Evolutionary conservation across 2,329 filamentous ascomycete genomes (phyloP).

Genomic region (Colletotrichum neosansevieriae): DNA sequence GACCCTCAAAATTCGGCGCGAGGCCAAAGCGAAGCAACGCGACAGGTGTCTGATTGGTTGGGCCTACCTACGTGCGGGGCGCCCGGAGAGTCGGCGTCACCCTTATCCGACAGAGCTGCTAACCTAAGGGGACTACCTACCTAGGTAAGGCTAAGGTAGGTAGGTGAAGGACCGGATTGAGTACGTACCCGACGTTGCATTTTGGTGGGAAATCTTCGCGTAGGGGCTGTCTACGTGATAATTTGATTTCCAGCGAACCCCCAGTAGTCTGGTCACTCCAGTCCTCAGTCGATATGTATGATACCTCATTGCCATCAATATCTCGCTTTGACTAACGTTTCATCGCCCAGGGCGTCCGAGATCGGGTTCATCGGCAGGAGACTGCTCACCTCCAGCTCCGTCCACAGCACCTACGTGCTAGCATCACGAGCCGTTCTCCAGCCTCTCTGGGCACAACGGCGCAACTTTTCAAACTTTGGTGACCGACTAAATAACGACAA

Average conservation of each 20-base stretch:
- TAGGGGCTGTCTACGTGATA: neutral
- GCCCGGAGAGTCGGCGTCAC: conserved; percentile 13
- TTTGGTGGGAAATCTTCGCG: conserved; percentile 11
- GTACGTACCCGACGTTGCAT: neutral
- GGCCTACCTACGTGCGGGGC: neutral
- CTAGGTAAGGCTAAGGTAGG: too few species aligned
- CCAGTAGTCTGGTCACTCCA: neutral
- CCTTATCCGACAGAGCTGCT: conserved; percentile 26
- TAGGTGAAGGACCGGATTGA: neutral
- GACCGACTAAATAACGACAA: neutral
- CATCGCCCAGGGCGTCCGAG: conserved; percentile 37
- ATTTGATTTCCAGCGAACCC: neutral
- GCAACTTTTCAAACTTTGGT: conserved; percentile 25
- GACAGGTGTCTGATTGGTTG: conserved; percentile 38
- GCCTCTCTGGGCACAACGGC: conserved; percentile 20
- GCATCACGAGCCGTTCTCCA: conserved; percentile 23
- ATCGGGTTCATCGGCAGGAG: conserved; percentile 36
- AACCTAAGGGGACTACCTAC: too few species aligned
- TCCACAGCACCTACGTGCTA: conserved; percentile 3
- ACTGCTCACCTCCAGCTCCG: conserved; percentile 34
- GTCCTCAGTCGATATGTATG: conserved; percentile 24
- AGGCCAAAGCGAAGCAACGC: conserved; percentile 39
- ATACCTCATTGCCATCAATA: neutral
- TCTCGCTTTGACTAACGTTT: neutral
- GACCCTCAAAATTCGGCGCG: conserved; percentile 39